Base-by-base conservation (phyloP, 371 early-diverging fungal species). In the Mucor ambiguus region DNA sequence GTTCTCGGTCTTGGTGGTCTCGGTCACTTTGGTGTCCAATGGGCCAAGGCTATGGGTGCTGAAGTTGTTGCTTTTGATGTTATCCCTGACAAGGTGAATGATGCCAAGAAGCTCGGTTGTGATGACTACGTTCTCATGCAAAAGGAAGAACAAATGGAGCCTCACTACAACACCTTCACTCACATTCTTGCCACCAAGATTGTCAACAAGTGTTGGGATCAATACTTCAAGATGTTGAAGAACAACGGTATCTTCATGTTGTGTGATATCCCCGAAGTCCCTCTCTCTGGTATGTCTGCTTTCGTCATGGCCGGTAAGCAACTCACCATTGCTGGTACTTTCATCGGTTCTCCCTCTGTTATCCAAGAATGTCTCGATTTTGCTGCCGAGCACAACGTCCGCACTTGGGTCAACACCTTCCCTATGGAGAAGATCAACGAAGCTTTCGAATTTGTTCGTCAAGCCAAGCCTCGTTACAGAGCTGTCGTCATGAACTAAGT, bases 1-100 rank as follows among this genome's bases (percentile, higher is more conserved):
- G 80, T 93, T n/a, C 72, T 89, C 49, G 93, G 92, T 41, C 84
- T 92, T 49, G 93, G 93, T 66, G 93, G 93, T 58, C 80, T 93
- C 20, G 92, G 92, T 41, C 92, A 92, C 54, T 77, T 90, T 73
- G 91, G 80, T 38, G 67, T 64, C 2, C 87, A 90, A 71, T 89
- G 78, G 76, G 87, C 87, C 37, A 73, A 75, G 58, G 79, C 79
- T 18, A 70, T 82, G 69, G 92, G 92, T 38, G 86, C 89, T 28
- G 79, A 89, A 26, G 91, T 92, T 0, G 81, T 85, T 22, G 94
- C 90, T 24, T 80, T 92, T 60, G 91, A 92, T 55, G 81, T 82
- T 58, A 83, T 87, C 44, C 77, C 81, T 10, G 78, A 66, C 70
- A 93, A 93, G 82, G 80, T 82, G 32, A 83, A 84, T 28, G 90